Evolutionary conservation across 225 moss, liverwort and hornwort species (phyloP).

Genomic region (Antitrichia curtipendula): DNA sequence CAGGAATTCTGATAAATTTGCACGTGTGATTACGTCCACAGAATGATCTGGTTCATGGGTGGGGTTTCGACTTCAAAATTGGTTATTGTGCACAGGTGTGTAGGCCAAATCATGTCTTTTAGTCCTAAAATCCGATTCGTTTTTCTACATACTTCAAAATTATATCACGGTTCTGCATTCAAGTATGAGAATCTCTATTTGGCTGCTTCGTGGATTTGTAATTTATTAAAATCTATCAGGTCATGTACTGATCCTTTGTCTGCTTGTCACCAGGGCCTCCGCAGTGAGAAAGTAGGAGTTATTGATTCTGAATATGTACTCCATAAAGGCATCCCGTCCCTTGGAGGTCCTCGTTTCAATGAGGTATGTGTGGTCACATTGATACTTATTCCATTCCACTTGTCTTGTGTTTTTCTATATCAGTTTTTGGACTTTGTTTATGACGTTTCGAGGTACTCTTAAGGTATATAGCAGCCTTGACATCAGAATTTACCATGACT

Average conservation of each 20-base stretch:
- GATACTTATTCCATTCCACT: background rate
- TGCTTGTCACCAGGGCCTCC: conserved; percentile 15
- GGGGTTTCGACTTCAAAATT: conserved; percentile 86
- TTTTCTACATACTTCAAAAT: background rate
- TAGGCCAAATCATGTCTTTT: background rate
- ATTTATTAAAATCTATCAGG: background rate
- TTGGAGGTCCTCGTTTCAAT: conserved; percentile 7
- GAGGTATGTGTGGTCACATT: background rate
- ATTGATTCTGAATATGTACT: conserved; percentile 31
- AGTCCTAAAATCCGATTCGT: background rate
- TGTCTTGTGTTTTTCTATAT: background rate
- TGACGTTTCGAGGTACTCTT: background rate
- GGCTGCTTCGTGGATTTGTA: background rate
- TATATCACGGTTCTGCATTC: background rate
- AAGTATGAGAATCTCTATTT: background rate
- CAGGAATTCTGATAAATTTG: background rate
- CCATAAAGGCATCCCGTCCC: conserved; percentile 39
- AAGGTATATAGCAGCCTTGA: background rate
- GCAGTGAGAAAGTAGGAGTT: conserved; percentile 36
- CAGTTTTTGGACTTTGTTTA: background rate
- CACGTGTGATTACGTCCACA: conserved; percentile 5
- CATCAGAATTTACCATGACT: background rate
- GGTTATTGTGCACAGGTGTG: conserved; percentile 86
- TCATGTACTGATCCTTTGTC: background rate
- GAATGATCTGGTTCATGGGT: conserved; percentile 92